Evolutionary conservation across 2,329 filamentous ascomycete genomes (phyloP).

Genomic region (Penicillium sp.): DNA sequence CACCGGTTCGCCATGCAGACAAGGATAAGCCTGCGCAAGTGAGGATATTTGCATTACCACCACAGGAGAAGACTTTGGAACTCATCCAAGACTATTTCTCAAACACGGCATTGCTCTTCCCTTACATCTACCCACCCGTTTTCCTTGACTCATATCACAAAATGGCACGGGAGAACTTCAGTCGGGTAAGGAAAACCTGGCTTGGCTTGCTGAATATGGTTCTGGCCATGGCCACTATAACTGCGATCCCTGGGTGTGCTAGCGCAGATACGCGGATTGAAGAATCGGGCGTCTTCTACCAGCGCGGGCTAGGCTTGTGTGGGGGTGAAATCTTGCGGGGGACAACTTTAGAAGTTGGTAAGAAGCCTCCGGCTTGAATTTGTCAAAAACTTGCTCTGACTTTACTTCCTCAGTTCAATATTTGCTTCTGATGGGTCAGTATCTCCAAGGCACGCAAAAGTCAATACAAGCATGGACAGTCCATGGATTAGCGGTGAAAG

Average conservation of each 20-base stretch:
- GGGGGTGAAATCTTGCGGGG: constrained; percentile 21
- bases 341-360: constrained; percentile 27
- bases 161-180: constrained; percentile 21
- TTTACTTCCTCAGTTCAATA: constrained; percentile 44
- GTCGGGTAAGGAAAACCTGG: constrained; percentile 29
- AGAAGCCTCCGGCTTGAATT: background rate
- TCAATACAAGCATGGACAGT: constrained; percentile 56
- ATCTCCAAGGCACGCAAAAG: constrained; percentile 55
- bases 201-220: constrained; percentile 34
- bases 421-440: constrained; percentile 52
- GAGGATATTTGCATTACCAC: constrained; percentile 19
- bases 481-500: constrained; percentile 54
- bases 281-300: constrained; percentile 23
- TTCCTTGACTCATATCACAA: constrained; percentile 30
- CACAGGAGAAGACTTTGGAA: constrained; percentile 10
- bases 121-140: constrained; percentile 28
- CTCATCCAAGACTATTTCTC: constrained; percentile 25
- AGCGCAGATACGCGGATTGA: constrained; percentile 11
- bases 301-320: constrained; percentile 23
- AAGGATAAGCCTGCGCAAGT: background rate
- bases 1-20: background rate
- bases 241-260: constrained; percentile 7
- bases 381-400: background rate
- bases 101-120: constrained; percentile 31
- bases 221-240: constrained; percentile 29